phyloP scores from a whole-genome alignment of 805 yeast genomes.

The Lachancea dasiensis region DNA sequence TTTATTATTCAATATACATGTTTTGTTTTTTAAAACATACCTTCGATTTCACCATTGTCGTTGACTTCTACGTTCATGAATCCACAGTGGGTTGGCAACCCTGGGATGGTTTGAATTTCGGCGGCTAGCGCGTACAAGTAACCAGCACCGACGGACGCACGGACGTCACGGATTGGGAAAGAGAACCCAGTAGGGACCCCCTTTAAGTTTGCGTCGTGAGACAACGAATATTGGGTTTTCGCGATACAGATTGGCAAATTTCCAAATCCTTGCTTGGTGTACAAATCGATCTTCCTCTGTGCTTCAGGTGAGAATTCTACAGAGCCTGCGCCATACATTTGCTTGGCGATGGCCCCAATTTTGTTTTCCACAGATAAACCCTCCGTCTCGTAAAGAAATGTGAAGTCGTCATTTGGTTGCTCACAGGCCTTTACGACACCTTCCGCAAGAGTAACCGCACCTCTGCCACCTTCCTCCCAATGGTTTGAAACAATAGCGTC shows the following conservation, averaged over 20 bases:
- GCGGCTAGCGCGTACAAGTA: conserved; percentile 81
- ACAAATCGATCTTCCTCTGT: conserved; percentile 57
- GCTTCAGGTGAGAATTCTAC: conserved; percentile 68
- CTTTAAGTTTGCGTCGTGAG: conserved; percentile 76
- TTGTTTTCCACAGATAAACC: conserved; percentile 59
- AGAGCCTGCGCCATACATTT: conserved; percentile 73
- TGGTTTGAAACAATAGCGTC: conserved; percentile 80
- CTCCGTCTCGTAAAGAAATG: conserved; percentile 56
- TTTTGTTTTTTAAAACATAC: conserved; percentile 52
- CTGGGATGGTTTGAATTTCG: conserved; percentile 82
- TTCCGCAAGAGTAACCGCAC: conserved; percentile 68
- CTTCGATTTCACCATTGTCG: conserved; percentile 76
- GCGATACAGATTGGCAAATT: conserved; percentile 79
- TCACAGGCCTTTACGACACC: conserved; percentile 60
- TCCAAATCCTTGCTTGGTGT: conserved; percentile 70
- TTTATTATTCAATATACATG: background rate
- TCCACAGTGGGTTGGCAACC: conserved; percentile 79
- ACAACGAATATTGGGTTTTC: conserved; percentile 77
- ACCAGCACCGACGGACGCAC: conserved; percentile 78
- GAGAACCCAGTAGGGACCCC: conserved; percentile 79
- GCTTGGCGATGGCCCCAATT: conserved; percentile 58
- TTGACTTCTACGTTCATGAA: conserved; percentile 81
- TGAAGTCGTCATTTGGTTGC: conserved; percentile 36
- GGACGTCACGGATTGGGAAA: conserved; percentile 75
- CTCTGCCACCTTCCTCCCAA: conserved; percentile 83